Evolutionary conservation across 2,329 filamentous ascomycete species (phyloP).

Genomic region (Aspergillus transmontanensis): DNA sequence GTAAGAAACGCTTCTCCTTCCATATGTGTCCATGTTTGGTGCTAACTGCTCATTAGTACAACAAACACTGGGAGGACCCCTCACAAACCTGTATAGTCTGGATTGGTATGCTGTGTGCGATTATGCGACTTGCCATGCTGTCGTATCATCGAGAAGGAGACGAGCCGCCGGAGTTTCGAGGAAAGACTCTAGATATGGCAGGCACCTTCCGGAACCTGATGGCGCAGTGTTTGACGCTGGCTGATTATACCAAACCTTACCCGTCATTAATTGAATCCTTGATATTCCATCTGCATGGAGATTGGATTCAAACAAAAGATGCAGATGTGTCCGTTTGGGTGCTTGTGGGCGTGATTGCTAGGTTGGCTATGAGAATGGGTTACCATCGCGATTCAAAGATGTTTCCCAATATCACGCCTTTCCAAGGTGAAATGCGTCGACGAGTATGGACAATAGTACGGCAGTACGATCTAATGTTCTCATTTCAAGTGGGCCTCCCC

Average conservation of each 20-base stretch:
- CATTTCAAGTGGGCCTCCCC: constrained; percentile 69
- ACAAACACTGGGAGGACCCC: constrained; percentile 63
- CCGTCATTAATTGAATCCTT: constrained; percentile 63
- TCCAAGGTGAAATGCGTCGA: constrained; percentile 62
- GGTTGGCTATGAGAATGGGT: constrained; percentile 67
- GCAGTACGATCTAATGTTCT: constrained; percentile 65
- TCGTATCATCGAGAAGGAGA: constrained; percentile 64
- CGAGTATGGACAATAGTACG: constrained; percentile 53
- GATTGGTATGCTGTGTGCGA: constrained; percentile 64
- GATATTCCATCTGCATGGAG: constrained; percentile 63
- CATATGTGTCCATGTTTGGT: constrained; percentile 8
- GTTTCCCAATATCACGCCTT: constrained; percentile 61
- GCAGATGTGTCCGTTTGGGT: constrained; percentile 63
- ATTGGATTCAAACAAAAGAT: constrained; percentile 61
- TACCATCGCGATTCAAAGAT: constrained; percentile 64
- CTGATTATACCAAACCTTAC: constrained; percentile 66
- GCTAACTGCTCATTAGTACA: constrained; percentile 50
- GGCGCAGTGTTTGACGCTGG: constrained; percentile 64
- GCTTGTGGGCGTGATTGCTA: constrained; percentile 61
- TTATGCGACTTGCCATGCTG: constrained; percentile 66
- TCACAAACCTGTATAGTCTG: constrained; percentile 60
- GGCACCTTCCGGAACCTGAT: constrained; percentile 55
- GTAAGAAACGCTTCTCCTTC: constrained; percentile 38
- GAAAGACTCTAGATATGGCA: constrained; percentile 54
- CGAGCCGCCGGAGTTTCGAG: constrained; percentile 64